phyloP scores from a whole-genome alignment of 106 monocot genomes.

The Dioscorea zingiberensis region DNA sequence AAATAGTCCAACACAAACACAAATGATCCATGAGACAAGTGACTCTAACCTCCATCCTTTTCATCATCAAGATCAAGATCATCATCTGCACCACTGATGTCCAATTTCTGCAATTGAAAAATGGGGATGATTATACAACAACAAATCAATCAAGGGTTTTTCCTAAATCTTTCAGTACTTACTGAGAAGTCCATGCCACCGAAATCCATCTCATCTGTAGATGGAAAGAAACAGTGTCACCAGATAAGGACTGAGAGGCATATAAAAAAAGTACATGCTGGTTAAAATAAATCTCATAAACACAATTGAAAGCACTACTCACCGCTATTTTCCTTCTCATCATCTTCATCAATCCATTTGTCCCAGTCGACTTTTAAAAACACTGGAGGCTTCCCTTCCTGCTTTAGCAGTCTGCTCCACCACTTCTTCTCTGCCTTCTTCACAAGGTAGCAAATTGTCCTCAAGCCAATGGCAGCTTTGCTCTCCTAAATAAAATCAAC shows the following conservation, averaged over 20 bases:
- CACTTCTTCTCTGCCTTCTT: slow-evolving; percentile 73
- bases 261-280: not conserved
- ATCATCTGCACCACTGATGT: not conserved
- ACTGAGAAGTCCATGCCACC: slow-evolving; percentile 77
- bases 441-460: slow-evolving; percentile 52
- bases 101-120: not conserved
- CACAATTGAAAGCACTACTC: not conserved
- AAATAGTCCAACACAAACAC: not conserved
- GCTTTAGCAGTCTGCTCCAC: slow-evolving; percentile 74
- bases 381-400: slow-evolving; percentile 65
- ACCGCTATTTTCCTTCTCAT: slow-evolving; percentile 43
- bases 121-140: too few relatives aligned
- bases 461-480: slow-evolving; percentile 36
- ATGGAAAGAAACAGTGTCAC: not conserved
- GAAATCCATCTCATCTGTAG: slow-evolving; percentile 42
- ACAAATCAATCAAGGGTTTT: too few relatives aligned
- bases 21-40: not conserved
- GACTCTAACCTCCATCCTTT: not conserved
- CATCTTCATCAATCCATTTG: slow-evolving; percentile 93
- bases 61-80: not conserved
- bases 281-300: not conserved
- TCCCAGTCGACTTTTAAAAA: slow-evolving; percentile 92
- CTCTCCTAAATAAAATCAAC: slow-evolving; percentile 37
- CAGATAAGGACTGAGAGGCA: not conserved
- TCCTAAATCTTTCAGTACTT: slow-evolving; percentile 2